phyloP scores from a whole-genome alignment of 768 basidiomycete species.

The Boletus edulis region DNA sequence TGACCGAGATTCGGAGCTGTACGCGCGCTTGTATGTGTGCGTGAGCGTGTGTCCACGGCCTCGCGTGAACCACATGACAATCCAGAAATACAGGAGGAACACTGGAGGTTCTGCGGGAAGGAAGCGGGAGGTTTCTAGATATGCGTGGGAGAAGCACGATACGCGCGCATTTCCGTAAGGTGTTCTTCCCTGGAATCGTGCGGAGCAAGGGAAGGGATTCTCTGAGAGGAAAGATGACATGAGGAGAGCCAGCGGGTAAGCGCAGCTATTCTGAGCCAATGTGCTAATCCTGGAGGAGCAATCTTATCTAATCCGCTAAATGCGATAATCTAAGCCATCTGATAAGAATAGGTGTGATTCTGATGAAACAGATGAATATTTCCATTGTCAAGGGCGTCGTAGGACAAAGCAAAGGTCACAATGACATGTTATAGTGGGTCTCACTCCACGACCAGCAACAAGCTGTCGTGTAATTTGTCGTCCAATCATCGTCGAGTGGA shows the following conservation, averaged over 20 bases:
- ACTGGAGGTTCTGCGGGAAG: background rate
- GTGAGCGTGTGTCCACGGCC: conserved; percentile 1
- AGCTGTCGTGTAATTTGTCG: no score
- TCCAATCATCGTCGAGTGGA: no score
- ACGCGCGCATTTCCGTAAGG: conserved; percentile 7
- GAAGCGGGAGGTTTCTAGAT: background rate
- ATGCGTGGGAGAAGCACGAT: background rate
- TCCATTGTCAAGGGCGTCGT: no score
- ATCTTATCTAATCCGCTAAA: conserved; percentile 20
- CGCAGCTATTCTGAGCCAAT: conserved; percentile 12
- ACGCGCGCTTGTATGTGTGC: background rate
- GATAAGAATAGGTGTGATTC: background rate
- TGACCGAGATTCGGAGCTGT: conserved; percentile 6
- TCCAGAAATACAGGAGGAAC: conserved; percentile 1
- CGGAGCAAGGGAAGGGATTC: conserved; percentile 17
- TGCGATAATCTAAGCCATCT: conserved; percentile 6
- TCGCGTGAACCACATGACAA: conserved; percentile 4
- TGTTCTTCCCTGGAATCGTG: conserved; percentile 4
- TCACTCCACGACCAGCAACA: no score
- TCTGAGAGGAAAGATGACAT: conserved; percentile 14
- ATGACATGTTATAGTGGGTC: no score
- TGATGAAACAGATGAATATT: background rate
- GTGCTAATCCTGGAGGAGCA: conserved; percentile 2
- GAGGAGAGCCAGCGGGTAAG: conserved; percentile 5
- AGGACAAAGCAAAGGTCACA: no score